Base-by-base conservation (phyloP, 768 basidiomycete genomes). In the Leccinum longicurvipes region DNA sequence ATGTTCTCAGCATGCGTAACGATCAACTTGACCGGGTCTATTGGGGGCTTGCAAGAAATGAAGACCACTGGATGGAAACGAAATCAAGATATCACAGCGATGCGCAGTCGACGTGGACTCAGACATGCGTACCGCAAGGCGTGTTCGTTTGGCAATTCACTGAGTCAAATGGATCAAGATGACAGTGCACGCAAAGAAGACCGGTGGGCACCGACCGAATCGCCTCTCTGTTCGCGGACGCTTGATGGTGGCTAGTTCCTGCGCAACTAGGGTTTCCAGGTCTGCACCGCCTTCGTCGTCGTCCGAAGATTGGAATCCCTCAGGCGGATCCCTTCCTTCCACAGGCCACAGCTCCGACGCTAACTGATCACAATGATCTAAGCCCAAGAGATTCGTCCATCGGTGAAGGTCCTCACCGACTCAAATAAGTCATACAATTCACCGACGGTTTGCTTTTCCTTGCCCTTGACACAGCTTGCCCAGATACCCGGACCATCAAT, bases 391-490 rank as follows among this genome's bases (percentile, higher is more conserved):
- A 5, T 12, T 21, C 11, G 3, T 19, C 41, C 7, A 25, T 14
- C 9, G 24, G 41, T 10, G 17, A 41, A n/a, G 50, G 15, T 31
- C 71, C 84, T 63, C 59, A 91, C 91, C 50, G 80, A 80, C 56
- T 91, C 87, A 53, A 93, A 90, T 10, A 93, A 63, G 63, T 91
- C 89, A 59, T 86, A 86, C 32, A 90, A 69, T 66, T 93, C 91
- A 34, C 85, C 83, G 4, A 90, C 81, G 0, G 87, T 80, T 63
- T 85, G 86, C 59, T 81, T 87, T 68, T 93, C 92, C 61, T 86
- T 93, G 19, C 91, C 91, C 68, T 87, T 90, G 28, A 91, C 80
- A 77, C 89, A 93, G 63, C 85, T 91, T 10, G 83, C 87, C 91
- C 91, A 93, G 19, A 93, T 73, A 17, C 91, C 91, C 19, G 91